phyloP scores from a whole-genome alignment of 176 grass and related monocot species.

The Aegilops umbellulata region DNA sequence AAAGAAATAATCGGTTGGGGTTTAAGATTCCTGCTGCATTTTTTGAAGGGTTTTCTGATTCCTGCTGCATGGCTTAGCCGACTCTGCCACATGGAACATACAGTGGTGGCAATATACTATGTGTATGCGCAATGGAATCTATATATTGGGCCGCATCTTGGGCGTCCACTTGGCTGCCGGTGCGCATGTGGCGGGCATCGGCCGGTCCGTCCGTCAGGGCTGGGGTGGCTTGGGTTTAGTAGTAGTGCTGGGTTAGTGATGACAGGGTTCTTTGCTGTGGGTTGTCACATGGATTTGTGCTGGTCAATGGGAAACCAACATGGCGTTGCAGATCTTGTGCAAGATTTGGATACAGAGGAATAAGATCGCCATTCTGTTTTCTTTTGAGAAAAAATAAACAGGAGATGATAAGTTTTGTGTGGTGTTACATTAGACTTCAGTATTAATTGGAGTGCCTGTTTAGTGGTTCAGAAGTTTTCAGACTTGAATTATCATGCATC shows the following conservation, averaged over 20 bases:
- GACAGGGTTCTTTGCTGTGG: neutral
- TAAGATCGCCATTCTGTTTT: neutral
- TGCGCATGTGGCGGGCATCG: constrained; percentile 20
- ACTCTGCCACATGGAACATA: constrained; percentile 30
- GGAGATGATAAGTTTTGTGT: neutral
- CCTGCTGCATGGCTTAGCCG: constrained; percentile 8
- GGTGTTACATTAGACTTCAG: neutral
- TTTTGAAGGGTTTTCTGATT: constrained; percentile 14
- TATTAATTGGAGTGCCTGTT: neutral
- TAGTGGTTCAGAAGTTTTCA: neutral
- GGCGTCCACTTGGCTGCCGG: neutral
- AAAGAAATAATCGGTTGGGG: constrained; percentile 14
- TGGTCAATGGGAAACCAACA: constrained; percentile 29
- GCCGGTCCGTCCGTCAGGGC: neutral
- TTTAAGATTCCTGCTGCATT: constrained; percentile 25
- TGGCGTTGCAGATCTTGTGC: constrained; percentile 31
- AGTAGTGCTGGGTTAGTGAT: constrained; percentile 6
- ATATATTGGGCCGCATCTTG: neutral
- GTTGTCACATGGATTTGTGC: constrained; percentile 42
- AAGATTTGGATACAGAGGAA: constrained; percentile 28
- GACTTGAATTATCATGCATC: neutral
- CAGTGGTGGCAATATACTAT: neutral
- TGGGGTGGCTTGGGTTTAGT: neutral
- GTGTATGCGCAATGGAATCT: constrained; percentile 3
- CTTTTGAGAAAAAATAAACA: neutral